Base-by-base conservation (phyloP, 129 eudicot species). In the Helianthus annuus region DNA sequence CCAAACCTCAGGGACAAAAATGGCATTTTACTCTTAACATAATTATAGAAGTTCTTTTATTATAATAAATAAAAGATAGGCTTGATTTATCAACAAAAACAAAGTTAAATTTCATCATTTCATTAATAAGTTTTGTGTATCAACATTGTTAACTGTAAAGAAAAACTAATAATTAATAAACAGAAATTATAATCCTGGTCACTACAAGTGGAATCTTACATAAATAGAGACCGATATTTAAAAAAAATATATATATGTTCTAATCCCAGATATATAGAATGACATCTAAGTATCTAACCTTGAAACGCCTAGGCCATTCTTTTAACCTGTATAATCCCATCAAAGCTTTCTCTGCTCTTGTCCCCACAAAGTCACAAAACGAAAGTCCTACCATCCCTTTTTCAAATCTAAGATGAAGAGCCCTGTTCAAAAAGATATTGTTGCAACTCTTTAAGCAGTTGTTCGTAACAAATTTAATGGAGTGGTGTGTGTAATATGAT, bases 371-470 rank as follows among this genome's bases (percentile, higher is more conserved):
- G 82, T 94, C 98, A 77, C 98, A 94, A 80, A 94, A 94, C 8
- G 98, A 94, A 67, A 94, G 89, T 55, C 98, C 98, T 10, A 94
- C 98, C 97, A 94, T 94, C 52, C 98, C 98, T 79, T 94, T 94
- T 79, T 94, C 98, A 86, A 94, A 94, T 78, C 98, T 90, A 72
- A 94, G 89, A 83, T 94, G 98, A 76, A 94, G 97, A 68, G 97
- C 98, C 97, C 98, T 94, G 85, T 79, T 55, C 13, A 76, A 64
- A 32, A 45, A 68, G 36, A 75, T 8, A 64, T 4, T 8, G 66
- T 49, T 64, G 29, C 48, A 16, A 56, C 15, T 60, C 68, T 24
- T 15, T 7, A 58, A 6, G 4, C 45, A 48, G 66, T 56, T 38
- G 66, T 36, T 5, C 74, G 39, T 48, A 58, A 60, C 29, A n/a